Evolutionary conservation across 2,329 filamentous ascomycete genomes (phyloP).

Genomic region (Colletotrichum navitas): DNA sequence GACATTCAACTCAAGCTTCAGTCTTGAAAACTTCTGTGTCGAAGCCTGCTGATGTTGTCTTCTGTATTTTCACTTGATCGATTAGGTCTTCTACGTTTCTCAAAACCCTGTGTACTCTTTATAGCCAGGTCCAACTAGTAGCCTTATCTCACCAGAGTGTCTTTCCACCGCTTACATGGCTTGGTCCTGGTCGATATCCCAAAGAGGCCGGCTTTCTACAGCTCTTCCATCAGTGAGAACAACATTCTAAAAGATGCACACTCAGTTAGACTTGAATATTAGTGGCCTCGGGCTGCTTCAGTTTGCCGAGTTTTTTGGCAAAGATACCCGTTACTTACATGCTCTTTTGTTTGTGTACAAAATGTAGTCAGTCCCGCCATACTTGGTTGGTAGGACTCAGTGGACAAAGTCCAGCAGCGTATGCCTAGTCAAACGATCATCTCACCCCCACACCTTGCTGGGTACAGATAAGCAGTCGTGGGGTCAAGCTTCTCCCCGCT

Average conservation of each 20-base stretch:
- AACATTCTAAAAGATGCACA: conserved; percentile 55
- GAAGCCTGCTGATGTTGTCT: too few relatives aligned
- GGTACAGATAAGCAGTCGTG: conserved; percentile 18
- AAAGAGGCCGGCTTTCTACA: conserved; percentile 64
- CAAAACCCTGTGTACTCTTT: too few relatives aligned
- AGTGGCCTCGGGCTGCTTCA: not conserved
- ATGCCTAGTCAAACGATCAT: not conserved
- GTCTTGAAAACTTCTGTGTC: too few relatives aligned
- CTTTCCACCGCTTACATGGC: conserved; percentile 42
- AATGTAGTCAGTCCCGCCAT: not conserved
- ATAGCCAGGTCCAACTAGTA: too few relatives aligned
- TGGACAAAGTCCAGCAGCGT: not conserved
- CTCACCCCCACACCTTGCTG: not conserved
- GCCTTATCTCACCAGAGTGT: too few relatives aligned
- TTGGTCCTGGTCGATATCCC: conserved; percentile 56
- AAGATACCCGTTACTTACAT: not conserved
- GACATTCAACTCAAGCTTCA: too few relatives aligned
- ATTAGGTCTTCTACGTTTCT: too few relatives aligned
- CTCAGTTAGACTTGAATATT: not conserved
- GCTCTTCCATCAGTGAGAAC: conserved; percentile 64
- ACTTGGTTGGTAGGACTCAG: not conserved
- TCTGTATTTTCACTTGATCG: too few relatives aligned
- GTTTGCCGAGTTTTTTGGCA: not conserved
- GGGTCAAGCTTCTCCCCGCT: conserved; percentile 19
- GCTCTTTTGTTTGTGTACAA: not conserved